Evolutionary conservation across 345 rosid species (phyloP).

Genomic region (Chamaenerion angustifolium): DNA sequence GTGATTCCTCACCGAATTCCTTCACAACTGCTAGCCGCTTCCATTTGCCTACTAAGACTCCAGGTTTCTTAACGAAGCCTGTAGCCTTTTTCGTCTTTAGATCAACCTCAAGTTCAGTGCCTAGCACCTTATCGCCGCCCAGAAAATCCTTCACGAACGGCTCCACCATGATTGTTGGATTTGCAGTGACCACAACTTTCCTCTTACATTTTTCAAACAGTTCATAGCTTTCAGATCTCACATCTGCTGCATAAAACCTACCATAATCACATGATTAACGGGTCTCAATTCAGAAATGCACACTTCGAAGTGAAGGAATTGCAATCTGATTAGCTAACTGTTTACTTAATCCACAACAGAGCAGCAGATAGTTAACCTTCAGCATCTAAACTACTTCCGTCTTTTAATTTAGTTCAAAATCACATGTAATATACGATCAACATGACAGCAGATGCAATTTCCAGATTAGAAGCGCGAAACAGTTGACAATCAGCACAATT

Average conservation of each 20-base stretch:
- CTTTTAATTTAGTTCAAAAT: too few species aligned
- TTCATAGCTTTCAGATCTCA: conserved; percentile 68
- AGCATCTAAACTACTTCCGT: too few species aligned
- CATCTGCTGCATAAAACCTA: conserved; percentile 87
- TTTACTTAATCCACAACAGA: too few species aligned
- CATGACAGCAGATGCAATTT: too few species aligned
- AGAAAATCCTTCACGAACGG: conserved; percentile 82
- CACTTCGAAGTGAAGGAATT: too few species aligned
- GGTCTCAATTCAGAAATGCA: background rate
- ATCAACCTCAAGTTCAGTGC: conserved; percentile 88
- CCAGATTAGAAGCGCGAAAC: too few species aligned
- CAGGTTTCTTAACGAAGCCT: conserved; percentile 80
- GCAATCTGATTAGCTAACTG: too few species aligned
- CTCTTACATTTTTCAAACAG: conserved; percentile 74
- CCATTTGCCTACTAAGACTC: conserved; percentile 57
- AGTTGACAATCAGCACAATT: too few species aligned
- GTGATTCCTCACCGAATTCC: conserved; percentile 57
- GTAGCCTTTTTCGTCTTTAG: conserved; percentile 66
- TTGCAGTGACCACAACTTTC: conserved; percentile 93
- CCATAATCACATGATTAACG: background rate
- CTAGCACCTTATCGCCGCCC: conserved; percentile 77
- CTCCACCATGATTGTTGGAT: conserved; percentile 84
- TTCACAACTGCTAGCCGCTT: conserved; percentile 60
- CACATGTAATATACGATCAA: too few species aligned
- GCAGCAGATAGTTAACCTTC: too few species aligned